Evolutionary conservation across 139 green algal genomes (phyloP).

Genomic region (Pedinophyceae sp.): DNA sequence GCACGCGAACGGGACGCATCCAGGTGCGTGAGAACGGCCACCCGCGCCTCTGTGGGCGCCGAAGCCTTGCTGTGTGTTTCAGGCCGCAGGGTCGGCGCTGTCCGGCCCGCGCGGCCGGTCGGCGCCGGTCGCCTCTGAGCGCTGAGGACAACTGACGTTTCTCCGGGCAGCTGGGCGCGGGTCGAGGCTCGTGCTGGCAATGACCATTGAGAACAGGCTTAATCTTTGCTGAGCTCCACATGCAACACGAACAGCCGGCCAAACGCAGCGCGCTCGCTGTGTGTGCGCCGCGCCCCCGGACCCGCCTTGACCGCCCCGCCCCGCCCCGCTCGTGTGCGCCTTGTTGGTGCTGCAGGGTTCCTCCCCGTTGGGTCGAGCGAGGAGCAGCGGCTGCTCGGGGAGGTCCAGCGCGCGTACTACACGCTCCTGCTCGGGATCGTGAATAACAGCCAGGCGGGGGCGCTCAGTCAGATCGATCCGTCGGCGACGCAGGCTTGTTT

Average conservation of each 20-base stretch:
- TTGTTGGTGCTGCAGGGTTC: background rate
- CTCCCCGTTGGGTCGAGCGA: conserved; percentile 28
- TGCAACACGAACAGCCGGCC: background rate
- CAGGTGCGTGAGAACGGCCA: background rate
- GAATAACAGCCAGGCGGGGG: background rate
- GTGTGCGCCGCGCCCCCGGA: background rate
- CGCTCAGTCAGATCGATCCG: too few species aligned
- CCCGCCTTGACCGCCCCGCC: background rate
- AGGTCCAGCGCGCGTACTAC: conserved; percentile 63
- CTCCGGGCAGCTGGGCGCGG: too few species aligned
- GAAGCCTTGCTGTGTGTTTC: too few species aligned
- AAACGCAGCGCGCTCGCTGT: background rate
- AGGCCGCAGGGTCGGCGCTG: too few species aligned
- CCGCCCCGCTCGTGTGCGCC: background rate
- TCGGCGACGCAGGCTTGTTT: too few species aligned
- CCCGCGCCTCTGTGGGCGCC: background rate
- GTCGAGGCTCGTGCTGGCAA: too few species aligned
- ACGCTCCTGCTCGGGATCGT: conserved; percentile 36
- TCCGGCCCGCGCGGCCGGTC: too few species aligned
- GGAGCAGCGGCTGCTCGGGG: conserved; percentile 43
- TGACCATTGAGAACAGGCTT: background rate
- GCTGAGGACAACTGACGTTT: too few species aligned
- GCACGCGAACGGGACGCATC: background rate
- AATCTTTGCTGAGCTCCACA: background rate
- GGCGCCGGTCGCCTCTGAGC: too few species aligned